Conservation (phyloP, 805 yeast species). For the Myxozyma melibiosi region DNA sequence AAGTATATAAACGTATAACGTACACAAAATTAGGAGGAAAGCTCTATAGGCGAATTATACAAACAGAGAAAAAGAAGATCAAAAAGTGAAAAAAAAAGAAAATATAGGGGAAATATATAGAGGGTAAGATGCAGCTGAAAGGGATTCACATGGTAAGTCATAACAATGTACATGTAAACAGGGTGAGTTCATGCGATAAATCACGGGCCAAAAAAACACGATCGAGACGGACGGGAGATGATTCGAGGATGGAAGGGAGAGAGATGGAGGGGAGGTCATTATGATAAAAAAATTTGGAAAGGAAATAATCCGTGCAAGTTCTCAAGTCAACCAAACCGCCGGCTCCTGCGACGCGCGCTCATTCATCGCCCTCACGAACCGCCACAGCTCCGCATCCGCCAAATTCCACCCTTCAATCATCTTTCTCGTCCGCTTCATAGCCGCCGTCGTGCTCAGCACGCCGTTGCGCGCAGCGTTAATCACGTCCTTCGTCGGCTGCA, state of each 20-base stretch:
- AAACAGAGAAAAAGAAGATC: not conserved
- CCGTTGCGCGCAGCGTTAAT: not conserved
- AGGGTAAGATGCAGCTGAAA: too few species aligned
- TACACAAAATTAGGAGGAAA: not conserved
- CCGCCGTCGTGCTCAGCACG: conserved; percentile 1
- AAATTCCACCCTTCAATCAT: conserved; percentile 30
- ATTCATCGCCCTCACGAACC: conserved; percentile 23
- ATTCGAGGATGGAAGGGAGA: too few species aligned
- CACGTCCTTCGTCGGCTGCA: conserved; percentile 7
- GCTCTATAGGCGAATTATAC: not conserved
- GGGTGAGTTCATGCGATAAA: too few species aligned
- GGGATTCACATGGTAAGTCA: too few species aligned
- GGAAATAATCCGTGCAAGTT: too few species aligned
- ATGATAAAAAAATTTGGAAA: too few species aligned
- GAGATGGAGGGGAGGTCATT: too few species aligned
- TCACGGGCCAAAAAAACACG: not conserved
- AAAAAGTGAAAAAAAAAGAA: not conserved
- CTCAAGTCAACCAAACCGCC: conserved; percentile 15
- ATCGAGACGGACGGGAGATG: not conserved
- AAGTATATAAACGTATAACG: too few species aligned
- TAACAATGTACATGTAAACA: conserved; percentile 1
- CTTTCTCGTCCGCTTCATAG: conserved; percentile 1
- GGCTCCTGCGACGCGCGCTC: conserved; percentile 20
- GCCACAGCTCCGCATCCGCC: conserved; percentile 33
- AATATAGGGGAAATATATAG: too few species aligned